phyloP scores from a whole-genome alignment of 2,329 filamentous ascomycete species.

The Grosmannia penicillata region DNA sequence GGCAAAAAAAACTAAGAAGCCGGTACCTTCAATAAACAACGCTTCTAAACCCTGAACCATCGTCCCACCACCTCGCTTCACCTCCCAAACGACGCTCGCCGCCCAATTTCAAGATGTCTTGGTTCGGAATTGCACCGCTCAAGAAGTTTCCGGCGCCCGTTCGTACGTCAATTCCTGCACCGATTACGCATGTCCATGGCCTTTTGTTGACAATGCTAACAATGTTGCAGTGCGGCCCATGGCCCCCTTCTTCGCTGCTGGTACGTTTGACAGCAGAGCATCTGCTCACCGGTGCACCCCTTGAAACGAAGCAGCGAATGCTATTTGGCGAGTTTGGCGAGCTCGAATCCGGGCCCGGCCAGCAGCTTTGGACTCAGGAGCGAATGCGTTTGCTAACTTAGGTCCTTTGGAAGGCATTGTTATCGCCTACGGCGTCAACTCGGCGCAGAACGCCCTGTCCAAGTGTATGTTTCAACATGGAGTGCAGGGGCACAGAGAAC shows the following conservation, averaged over 20 bases:
- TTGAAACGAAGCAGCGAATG: not conserved
- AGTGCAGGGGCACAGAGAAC: not conserved
- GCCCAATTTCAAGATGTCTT: conserved; percentile 47
- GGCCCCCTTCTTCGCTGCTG: conserved; percentile 86
- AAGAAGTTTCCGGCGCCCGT: conserved; percentile 74
- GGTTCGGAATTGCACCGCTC: conserved; percentile 48
- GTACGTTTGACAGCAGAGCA: conserved; percentile 42
- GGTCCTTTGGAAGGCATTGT: conserved; percentile 47
- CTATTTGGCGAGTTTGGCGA: too few relatives aligned
- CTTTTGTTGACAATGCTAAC: conserved; percentile 5
- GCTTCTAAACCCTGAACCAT: conserved; percentile 13
- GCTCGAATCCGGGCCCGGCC: too few relatives aligned
- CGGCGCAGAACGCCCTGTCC: conserved; percentile 62
- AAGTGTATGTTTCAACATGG: conserved; percentile 42
- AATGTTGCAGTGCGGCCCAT: conserved; percentile 62
- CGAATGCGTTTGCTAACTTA: conserved; percentile 1
- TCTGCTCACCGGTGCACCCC: not conserved
- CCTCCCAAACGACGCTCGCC: not conserved
- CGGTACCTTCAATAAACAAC: conserved; percentile 14
- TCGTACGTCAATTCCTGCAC: conserved; percentile 45
- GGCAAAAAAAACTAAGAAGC: conserved; percentile 5
- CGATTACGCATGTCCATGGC: conserved; percentile 15
- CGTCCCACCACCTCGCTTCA: not conserved
- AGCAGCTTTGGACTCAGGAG: too few relatives aligned
- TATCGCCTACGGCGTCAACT: conserved; percentile 85